These are phyloP conservation scores for Boletus rex-veris DNA, from an alignment of 768 basidiomycete species.

Conservation along the genomic window DNA sequence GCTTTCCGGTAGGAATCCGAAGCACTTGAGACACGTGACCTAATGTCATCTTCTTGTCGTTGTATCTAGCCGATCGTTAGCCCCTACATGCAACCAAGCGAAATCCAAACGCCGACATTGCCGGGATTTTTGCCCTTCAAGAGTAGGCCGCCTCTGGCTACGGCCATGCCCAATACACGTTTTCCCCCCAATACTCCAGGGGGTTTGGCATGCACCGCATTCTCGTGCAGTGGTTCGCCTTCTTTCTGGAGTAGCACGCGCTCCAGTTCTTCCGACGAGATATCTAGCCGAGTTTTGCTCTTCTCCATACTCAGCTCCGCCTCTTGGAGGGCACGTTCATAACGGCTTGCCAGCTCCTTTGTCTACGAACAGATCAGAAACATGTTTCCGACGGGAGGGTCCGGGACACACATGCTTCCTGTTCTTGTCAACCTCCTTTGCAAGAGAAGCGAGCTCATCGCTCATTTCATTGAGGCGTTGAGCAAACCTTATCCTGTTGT, in stretches of 20 bases:
- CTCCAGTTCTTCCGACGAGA: constrained; percentile 91
- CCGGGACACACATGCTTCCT: constrained; percentile 66
- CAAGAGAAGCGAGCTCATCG: constrained; percentile 82
- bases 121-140: constrained; percentile 92
- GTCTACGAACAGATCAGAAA: constrained; percentile 47
- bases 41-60: constrained; percentile 92
- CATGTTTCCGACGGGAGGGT: background rate
- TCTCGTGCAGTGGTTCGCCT: constrained; percentile 88
- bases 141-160: constrained; percentile 84
- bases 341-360: constrained; percentile 85
- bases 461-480: constrained; percentile 92
- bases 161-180: constrained; percentile 84
- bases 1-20: constrained; percentile 91
- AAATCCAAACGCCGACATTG: constrained; percentile 47
- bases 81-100: constrained; percentile 2
- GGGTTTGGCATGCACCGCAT: constrained; percentile 59
- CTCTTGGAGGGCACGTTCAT: constrained; percentile 86
- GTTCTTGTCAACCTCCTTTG: constrained; percentile 92
- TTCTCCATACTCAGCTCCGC: constrained; percentile 86
- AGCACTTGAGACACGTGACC: constrained; percentile 76
- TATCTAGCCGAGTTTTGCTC: constrained; percentile 79
- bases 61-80: constrained; percentile 53
- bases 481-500: constrained; percentile 83
- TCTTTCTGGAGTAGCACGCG: constrained; percentile 91
- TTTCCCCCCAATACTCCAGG: constrained; percentile 64